Percentiles rank a stretch among this genome's conserved stretches.
Evolutionary conservation across 176 grass and related monocot species (phyloP).

Genomic region (Paspalum vaginatum): DNA sequence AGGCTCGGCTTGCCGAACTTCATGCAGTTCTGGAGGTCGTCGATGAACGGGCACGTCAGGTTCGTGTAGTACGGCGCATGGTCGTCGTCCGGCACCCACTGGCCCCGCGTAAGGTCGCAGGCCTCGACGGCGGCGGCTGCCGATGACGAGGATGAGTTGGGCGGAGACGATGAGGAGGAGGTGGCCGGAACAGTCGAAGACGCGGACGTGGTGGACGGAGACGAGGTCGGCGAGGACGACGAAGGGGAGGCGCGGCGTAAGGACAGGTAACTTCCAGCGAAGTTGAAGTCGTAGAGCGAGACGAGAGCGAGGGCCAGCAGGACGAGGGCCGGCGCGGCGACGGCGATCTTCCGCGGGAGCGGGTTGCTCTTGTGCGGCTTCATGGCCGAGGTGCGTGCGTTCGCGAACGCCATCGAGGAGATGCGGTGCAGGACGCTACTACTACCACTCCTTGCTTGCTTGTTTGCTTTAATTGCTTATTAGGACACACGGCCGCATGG

Average conservation of each 20-base stretch:
- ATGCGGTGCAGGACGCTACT: not conserved
- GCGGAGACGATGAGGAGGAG: not conserved
- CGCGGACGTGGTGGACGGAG: not conserved
- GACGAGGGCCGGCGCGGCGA: slow-evolving; percentile 28
- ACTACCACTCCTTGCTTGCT: not conserved
- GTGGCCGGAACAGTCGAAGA: not conserved
- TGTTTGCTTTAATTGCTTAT: not conserved
- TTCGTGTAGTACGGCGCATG: slow-evolving; percentile 66
- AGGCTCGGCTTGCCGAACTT: slow-evolving; percentile 68
- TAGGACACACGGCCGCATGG: not conserved
- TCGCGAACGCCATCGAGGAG: not conserved
- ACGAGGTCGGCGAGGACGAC: not conserved
- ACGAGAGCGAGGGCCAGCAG: slow-evolving; percentile 28
- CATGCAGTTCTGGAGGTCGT: slow-evolving; percentile 86
- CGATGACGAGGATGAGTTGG: not conserved
- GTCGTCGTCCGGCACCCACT: slow-evolving; percentile 52
- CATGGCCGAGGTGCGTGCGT: slow-evolving; percentile 5
- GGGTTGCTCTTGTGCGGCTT: slow-evolving; percentile 6
- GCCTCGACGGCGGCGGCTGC: not conserved
- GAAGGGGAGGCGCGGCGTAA: not conserved
- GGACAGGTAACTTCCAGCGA: slow-evolving; percentile 14
- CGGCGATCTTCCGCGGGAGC: slow-evolving; percentile 12
- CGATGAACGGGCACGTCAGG: slow-evolving; percentile 68
- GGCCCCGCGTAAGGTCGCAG: slow-evolving; percentile 48
- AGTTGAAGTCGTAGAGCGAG: slow-evolving; percentile 38